These are phyloP conservation scores for Penicillium sp. DNA, from an alignment of 2,329 filamentous ascomycete species.

Conservation along the genomic window DNA sequence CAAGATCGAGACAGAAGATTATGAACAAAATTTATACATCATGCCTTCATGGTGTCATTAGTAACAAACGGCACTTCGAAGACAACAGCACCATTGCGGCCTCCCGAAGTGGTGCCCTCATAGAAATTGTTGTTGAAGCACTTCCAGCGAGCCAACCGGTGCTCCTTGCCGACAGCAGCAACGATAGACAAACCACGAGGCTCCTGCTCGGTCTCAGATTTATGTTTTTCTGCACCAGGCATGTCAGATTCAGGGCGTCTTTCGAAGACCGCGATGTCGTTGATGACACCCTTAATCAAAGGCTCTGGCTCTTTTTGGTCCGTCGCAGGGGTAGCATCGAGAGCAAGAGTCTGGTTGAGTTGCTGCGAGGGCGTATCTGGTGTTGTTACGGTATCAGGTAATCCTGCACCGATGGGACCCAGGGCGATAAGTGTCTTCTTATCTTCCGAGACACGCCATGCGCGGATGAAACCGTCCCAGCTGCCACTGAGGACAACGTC, in stretches of 20 bases:
- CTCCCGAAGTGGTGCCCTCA: conserved; percentile 41
- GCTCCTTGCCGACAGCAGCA: conserved; percentile 82
- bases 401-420: conserved; percentile 59
- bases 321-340: conserved; percentile 27
- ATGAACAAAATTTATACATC: conserved; percentile 23
- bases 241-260: conserved; percentile 53
- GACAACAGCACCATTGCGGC: conserved; percentile 79
- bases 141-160: conserved; percentile 81
- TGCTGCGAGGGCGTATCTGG: conserved; percentile 34
- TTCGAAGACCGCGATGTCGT: conserved; percentile 85
- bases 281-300: conserved; percentile 72
- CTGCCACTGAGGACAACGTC: conserved; percentile 88
- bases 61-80: conserved; percentile 68
- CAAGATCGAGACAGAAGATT: conserved; percentile 10
- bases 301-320: conserved; percentile 24
- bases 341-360: conserved; percentile 34
- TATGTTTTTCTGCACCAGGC: conserved; percentile 17
- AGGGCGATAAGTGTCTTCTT: conserved; percentile 73
- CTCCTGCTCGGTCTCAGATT: conserved; percentile 43
- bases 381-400: conserved; percentile 10
- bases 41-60: conserved; percentile 11
- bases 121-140: conserved; percentile 40
- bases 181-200: conserved; percentile 71
- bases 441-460: conserved; percentile 81
- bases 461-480: conserved; percentile 86